Conservation (phyloP, 192 early-diverging fungal species). For the Podila minutissima region DNA sequence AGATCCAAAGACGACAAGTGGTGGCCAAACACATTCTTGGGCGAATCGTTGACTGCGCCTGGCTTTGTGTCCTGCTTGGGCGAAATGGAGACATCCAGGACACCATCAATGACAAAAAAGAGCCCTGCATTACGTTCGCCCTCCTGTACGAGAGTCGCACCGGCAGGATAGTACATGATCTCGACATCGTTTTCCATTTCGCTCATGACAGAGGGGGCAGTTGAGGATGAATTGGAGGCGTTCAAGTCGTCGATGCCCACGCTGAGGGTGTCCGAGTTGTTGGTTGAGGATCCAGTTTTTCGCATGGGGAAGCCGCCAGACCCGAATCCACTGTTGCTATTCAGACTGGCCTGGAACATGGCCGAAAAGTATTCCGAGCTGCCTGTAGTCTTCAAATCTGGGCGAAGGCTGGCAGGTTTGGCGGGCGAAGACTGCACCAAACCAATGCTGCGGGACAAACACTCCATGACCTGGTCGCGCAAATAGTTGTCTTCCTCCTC, state of each 20-base stretch:
- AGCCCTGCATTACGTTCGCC: conserved; percentile 87
- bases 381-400: conserved; percentile 27
- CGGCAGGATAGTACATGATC: conserved; percentile 79
- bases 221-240: conserved; percentile 36
- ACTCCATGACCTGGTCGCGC: conserved; percentile 68
- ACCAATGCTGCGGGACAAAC: conserved; percentile 71
- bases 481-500: conserved; percentile 68
- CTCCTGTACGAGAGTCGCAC: conserved; percentile 79
- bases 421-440: conserved; percentile 32
- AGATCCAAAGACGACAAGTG: conserved; percentile 25
- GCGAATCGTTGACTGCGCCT: conserved; percentile 4
- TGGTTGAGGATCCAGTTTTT: conserved; percentile 33
- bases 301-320: conserved; percentile 22
- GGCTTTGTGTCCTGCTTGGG: conserved; percentile 35
- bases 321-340: neutral
- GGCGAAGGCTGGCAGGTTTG: conserved; percentile 14
- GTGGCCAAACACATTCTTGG: conserved; percentile 41
- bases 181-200: conserved; percentile 72
- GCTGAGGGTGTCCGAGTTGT: conserved; percentile 25
- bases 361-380: conserved; percentile 50
- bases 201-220: conserved; percentile 28
- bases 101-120: conserved; percentile 94
- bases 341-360: conserved; percentile 42
- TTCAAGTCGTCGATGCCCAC: conserved; percentile 27
- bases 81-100: conserved; percentile 75